Conservation (phyloP, 176 grass and related monocot species). For the Neostapfia colusana region DNA sequence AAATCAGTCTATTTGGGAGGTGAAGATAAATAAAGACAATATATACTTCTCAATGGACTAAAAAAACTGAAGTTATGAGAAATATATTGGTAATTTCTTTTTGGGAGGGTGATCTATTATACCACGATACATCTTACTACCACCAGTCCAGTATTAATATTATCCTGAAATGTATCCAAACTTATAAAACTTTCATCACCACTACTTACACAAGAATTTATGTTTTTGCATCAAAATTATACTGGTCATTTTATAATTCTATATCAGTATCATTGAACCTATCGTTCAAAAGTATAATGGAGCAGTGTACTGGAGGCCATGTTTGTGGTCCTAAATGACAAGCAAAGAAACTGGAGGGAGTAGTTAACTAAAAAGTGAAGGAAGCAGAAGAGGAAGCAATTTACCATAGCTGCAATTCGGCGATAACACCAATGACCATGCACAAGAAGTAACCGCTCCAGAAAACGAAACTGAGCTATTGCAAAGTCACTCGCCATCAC, state of each 20-base stretch:
- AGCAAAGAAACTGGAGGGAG: conserved; percentile 6
- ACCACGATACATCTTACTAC: not conserved
- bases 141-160: not conserved
- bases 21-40: conserved; percentile 5
- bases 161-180: not conserved
- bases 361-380: not conserved
- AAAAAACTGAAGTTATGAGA: not conserved
- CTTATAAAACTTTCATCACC: not conserved
- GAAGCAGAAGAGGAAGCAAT: not conserved
- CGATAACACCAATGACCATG: conserved; percentile 99
- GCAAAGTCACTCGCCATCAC: conserved; percentile 93
- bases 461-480: conserved; percentile 86
- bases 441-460: conserved; percentile 83
- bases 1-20: not conserved
- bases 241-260: not conserved
- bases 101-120: not conserved
- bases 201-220: not conserved
- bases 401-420: conserved; percentile 91
- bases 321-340: not conserved
- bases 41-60: conserved; percentile 4
- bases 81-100: conserved; percentile 6
- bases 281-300: not conserved
- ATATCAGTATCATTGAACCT: not conserved
- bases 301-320: not conserved
- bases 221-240: not conserved